Base-by-base conservation (phyloP, 257 asterid species). In the Ilex asprella region DNA sequence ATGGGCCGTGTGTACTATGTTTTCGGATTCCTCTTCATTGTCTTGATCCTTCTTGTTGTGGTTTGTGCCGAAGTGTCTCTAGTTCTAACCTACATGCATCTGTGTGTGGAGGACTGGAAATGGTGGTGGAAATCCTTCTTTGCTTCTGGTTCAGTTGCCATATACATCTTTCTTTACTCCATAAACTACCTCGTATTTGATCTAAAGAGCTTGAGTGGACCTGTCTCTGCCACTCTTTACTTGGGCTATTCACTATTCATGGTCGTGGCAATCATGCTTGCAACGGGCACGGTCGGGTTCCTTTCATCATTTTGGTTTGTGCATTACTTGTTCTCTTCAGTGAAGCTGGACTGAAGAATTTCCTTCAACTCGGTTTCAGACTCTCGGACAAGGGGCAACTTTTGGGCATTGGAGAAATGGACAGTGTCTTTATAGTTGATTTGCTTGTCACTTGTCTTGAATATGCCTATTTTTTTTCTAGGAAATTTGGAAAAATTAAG, bases 121-220 rank as follows among this genome's bases (percentile, higher is more conserved):
- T 90, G 97, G 95, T 90, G 95, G 97, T 90, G 97, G 97, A 90
- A 90, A 62, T 87, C 97, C 2, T 90, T 90, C 80, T 90, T 83
- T 49, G 92, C 95, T 2, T 90, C 97, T 0, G 95, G 90, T 15
- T 90, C 95, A 15, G 95, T 90, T 57, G 90, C 95, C 21, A 67
- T 85, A 39, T 90, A 90, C 80, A 83, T 90, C 63, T 90, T 87
- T 21, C 62, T 87, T 0, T 90, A 90, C 82, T 85, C 95, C 0
- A 31, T 87, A 21, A 85, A 87, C 69, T 87, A 90, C 44, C 78
- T 85, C 56, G 62, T 87, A 57, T 90, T 90, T 14, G 94, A 87
- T 59, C 92, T 89, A 59, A 83, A 87, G 87, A 89, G 94, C 35
- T 65, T 87, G 80, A 83, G 94, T 14, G 95, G 95, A 2, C 91